Percentiles rank a stretch among this genome's conserved stretches.
Evolutionary conservation across 2,329 filamentous ascomycete species (phyloP).

Genomic region (Mariannaea elegans): DNA sequence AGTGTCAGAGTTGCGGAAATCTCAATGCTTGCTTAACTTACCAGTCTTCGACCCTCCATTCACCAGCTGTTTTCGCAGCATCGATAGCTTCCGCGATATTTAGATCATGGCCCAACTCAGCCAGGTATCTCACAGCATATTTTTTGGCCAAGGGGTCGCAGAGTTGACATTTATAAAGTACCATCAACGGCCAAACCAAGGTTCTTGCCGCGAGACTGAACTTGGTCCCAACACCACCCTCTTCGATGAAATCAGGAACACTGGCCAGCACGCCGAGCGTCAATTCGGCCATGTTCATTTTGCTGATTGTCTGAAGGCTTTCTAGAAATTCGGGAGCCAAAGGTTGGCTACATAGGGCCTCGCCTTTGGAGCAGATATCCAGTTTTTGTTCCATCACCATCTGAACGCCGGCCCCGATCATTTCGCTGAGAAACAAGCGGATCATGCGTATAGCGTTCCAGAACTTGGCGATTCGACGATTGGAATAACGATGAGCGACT

Average conservation of each 20-base stretch:
- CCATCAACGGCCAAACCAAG: neutral
- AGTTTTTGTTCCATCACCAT: neutral
- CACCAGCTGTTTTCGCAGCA: neutral
- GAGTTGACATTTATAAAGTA: neutral
- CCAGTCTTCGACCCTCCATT: neutral
- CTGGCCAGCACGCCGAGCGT: neutral
- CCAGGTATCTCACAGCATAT: neutral
- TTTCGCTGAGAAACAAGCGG: constrained; percentile 35
- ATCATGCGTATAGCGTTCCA: constrained; percentile 39
- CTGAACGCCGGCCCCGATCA: neutral
- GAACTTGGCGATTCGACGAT: constrained; percentile 30
- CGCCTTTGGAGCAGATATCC: neutral
- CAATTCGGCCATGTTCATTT: neutral
- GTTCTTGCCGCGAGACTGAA: neutral
- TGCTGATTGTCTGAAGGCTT: neutral
- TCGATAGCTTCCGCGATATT: neutral
- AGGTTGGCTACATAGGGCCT: neutral
- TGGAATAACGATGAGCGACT: constrained; percentile 31
- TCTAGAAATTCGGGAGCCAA: neutral
- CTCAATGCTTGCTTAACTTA: neutral
- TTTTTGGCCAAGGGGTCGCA: neutral
- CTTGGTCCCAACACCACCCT: neutral
- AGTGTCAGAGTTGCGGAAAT: neutral
- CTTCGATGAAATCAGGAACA: neutral
- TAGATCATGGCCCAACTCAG: neutral